phyloP scores from a whole-genome alignment of 1,139 yeast genomes.

The Keqinozyma sinolaborantium region DNA sequence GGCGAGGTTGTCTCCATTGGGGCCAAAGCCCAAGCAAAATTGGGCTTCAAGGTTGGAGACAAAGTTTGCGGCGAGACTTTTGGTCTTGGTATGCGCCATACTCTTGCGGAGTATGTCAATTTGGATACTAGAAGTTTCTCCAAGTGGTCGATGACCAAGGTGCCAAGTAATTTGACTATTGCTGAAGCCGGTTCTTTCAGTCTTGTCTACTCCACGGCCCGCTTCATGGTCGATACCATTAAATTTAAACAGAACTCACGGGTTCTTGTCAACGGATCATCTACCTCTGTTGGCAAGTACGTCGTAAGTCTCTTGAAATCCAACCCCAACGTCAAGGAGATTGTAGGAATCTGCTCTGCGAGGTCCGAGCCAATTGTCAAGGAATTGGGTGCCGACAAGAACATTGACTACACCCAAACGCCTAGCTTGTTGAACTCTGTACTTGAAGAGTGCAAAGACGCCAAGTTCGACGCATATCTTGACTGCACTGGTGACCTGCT shows the following conservation, averaged over 20 bases:
- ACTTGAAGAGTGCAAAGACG: slow-evolving; percentile 19
- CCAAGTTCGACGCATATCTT: slow-evolving; percentile 33
- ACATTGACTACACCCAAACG: slow-evolving; percentile 46
- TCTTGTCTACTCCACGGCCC: slow-evolving; percentile 54
- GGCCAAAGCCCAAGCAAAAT: slow-evolving; percentile 17
- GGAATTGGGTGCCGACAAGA: slow-evolving; percentile 48
- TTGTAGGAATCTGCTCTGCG: slow-evolving; percentile 39
- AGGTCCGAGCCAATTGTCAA: slow-evolving; percentile 36
- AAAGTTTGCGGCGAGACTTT: slow-evolving; percentile 63
- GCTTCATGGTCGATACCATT: slow-evolving; percentile 2
- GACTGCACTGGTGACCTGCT: slow-evolving; percentile 29
- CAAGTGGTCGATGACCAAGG: slow-evolving; percentile 32
- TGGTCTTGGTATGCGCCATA: slow-evolving; percentile 43
- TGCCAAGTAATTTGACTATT: slow-evolving; percentile 45
- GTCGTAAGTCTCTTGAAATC: slow-evolving; percentile 55
- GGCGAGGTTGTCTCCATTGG: slow-evolving; percentile 66
- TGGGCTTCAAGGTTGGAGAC: slow-evolving; percentile 53
- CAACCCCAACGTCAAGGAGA: slow-evolving; percentile 36
- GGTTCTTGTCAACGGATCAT: slow-evolving; percentile 68
- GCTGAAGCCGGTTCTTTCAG: slow-evolving; percentile 60
- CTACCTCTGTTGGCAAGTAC: slow-evolving; percentile 67
- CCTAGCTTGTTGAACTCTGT: slow-evolving; percentile 18
- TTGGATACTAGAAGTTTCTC: slow-evolving; percentile 44
- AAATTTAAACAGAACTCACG: slow-evolving; percentile 10
- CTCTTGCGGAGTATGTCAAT: slow-evolving; percentile 25